phyloP scores from a whole-genome alignment of 1,284 basidiomycete species.

The Trametes versicolor region DNA sequence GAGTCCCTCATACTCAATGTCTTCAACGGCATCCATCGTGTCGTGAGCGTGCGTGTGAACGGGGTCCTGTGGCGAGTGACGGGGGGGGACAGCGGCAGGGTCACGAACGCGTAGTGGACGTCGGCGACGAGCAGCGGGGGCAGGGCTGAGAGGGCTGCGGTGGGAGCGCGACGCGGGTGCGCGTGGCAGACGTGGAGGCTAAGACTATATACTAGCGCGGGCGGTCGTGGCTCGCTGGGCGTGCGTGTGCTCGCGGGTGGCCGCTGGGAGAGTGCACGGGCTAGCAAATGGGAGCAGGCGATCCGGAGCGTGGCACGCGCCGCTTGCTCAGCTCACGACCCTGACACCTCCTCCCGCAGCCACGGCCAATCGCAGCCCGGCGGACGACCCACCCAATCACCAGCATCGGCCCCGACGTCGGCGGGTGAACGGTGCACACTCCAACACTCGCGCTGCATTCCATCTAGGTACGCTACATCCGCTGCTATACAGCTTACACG shows the following conservation, averaged over 20 bases:
- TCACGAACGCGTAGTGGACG: not conserved
- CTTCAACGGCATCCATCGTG: slow-evolving; percentile 50
- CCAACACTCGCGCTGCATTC: not conserved
- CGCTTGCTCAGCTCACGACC: slow-evolving; percentile 2
- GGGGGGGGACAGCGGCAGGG: not conserved
- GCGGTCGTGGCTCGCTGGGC: not conserved
- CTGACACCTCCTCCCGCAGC: not conserved
- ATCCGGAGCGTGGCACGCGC: slow-evolving; percentile 10
- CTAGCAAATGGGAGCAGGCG: slow-evolving; percentile 10
- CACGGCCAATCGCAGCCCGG: slow-evolving; percentile 20
- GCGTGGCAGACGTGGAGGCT: slow-evolving; percentile 5
- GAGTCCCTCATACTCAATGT: slow-evolving; percentile 81
- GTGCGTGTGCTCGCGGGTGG: not conserved
- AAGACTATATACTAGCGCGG: slow-evolving; percentile 5
- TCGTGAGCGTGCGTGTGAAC: slow-evolving; percentile 12
- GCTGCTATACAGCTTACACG: slow-evolving; percentile 21
- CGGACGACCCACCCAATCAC: not conserved
- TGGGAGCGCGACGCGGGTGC: slow-evolving; percentile 2
- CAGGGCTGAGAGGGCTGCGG: not conserved
- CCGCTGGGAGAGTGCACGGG: slow-evolving; percentile 7
- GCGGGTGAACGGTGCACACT: slow-evolving; percentile 8
- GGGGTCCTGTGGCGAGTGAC: not conserved
- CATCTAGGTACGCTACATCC: not conserved
- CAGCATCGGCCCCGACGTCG: slow-evolving; percentile 15
- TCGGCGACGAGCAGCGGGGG: slow-evolving; percentile 1